Conservation (phyloP, 208 protist genomes). For the Trypanosoma vivax region DNA sequence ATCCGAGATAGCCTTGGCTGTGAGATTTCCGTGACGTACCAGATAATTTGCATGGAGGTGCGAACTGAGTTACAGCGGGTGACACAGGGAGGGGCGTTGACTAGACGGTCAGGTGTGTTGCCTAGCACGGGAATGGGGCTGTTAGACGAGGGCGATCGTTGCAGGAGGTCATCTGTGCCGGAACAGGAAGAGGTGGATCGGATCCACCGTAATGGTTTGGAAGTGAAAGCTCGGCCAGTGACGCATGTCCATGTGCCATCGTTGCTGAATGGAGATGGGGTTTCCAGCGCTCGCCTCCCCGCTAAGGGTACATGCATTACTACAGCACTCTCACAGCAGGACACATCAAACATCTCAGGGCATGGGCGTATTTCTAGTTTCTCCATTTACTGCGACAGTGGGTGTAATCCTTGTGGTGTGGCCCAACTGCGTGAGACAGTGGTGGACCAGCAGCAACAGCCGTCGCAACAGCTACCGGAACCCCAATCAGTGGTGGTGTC, state of each 20-base stretch:
- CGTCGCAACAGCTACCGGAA: background rate
- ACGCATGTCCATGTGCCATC: no score
- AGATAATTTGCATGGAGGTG: conserved; percentile 71
- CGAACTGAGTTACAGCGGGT: conserved; percentile 56
- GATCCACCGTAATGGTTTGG: no score
- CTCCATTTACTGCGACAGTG: conserved; percentile 69
- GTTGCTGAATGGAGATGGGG: no score
- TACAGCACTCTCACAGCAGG: background rate
- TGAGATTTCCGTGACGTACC: conserved; percentile 73
- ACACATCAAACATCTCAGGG: background rate
- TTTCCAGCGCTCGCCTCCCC: no score
- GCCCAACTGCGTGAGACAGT: background rate
- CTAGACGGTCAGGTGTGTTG: conserved; percentile 52
- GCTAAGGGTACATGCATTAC: no score
- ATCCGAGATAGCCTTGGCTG: conserved; percentile 62
- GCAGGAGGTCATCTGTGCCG: no score
- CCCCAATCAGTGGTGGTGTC: conserved; percentile 1
- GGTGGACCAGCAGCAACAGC: background rate
- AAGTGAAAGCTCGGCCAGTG: no score
- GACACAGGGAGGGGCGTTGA: conserved; percentile 18
- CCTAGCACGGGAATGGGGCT: conserved; percentile 48
- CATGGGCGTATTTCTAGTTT: conserved; percentile 44
- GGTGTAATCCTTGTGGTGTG: background rate
- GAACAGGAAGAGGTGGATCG: conserved; percentile 5
- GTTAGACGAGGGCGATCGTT: background rate